A percentile compares a stretch with the other conserved stretches of the same genome.
Conservation (phyloP, 176 grass and related monocot species). For the Rhynchospora tenuis region DNA sequence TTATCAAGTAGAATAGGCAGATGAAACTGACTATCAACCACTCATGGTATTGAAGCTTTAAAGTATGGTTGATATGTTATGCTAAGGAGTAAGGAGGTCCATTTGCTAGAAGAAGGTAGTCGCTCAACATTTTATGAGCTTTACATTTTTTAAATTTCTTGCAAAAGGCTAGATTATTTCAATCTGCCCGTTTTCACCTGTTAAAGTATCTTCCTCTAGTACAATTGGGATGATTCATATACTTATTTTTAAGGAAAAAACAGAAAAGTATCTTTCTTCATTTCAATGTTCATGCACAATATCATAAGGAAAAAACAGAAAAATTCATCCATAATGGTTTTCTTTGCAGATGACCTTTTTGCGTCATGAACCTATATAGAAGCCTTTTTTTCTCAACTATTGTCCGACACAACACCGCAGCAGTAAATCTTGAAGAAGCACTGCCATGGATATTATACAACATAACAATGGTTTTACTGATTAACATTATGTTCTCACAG, state of each 20-base stretch:
- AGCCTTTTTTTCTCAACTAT: not conserved
- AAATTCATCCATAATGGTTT: not conserved
- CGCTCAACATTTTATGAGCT: not conserved
- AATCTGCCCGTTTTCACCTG: not conserved
- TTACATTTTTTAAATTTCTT: not conserved
- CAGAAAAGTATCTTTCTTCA: too few species aligned
- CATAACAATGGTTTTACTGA: not conserved
- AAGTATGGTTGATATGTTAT: constrained; percentile 3
- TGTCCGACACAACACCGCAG: not conserved
- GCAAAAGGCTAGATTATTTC: not conserved
- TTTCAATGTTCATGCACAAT: not conserved
- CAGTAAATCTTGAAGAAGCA: constrained; percentile 2
- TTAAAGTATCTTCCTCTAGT: not conserved
- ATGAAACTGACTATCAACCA: not conserved
- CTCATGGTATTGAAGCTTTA: not conserved
- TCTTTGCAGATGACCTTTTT: not conserved
- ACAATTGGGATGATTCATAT: not conserved
- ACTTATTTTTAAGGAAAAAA: too few species aligned
- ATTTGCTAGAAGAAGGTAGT: constrained; percentile 14
- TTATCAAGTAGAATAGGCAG: not conserved
- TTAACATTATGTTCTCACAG: not conserved
- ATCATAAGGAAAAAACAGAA: not conserved
- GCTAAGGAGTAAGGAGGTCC: not conserved
- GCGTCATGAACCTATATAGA: not conserved
- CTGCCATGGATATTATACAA: not conserved